Percentiles rank a stretch among this genome's conserved stretches.
These are phyloP conservation scores for Fusarium xylarioides DNA, from an alignment of 2,329 filamentous ascomycete genomes.

Conservation along the genomic window DNA sequence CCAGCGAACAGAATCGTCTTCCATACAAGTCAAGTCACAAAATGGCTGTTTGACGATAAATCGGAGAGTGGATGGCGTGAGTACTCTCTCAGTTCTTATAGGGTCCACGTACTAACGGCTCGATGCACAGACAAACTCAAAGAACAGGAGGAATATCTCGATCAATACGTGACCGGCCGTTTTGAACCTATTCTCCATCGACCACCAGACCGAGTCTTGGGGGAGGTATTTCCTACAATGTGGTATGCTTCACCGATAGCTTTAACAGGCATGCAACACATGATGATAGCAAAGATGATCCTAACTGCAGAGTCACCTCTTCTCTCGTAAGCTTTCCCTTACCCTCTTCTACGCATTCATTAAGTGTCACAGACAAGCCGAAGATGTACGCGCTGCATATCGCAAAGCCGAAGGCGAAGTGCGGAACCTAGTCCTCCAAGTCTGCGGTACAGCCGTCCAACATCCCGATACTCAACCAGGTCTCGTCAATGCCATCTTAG, in stretches of 20 bases:
- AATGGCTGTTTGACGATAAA: constrained; percentile 27
- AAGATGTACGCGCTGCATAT: constrained; percentile 19
- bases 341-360: accelerated
- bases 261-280: constrained; percentile 33
- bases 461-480: constrained; percentile 19
- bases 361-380: not conserved
- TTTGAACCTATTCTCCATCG: constrained; percentile 24
- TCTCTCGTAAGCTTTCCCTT: not conserved
- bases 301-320: constrained; percentile 29
- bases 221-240: constrained; percentile 32
- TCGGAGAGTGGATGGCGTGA: constrained; percentile 33
- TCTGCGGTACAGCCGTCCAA: constrained; percentile 31
- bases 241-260: constrained; percentile 35
- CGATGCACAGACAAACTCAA: not conserved
- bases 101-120: accelerated
- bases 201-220: not conserved
- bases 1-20: constrained; percentile 34
- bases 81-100: accelerated
- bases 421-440: constrained; percentile 22
- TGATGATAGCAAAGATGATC: constrained; percentile 40
- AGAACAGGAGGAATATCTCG: constrained; percentile 29
- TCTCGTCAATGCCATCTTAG: constrained; percentile 28
- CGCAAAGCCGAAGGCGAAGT: constrained; percentile 27
- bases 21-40: constrained; percentile 30
- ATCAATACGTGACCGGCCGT: not conserved